Percentiles rank a stretch among this genome's conserved stretches.
Conservation (phyloP, 208 protist species). For the Trypanosoma theileri region DNA sequence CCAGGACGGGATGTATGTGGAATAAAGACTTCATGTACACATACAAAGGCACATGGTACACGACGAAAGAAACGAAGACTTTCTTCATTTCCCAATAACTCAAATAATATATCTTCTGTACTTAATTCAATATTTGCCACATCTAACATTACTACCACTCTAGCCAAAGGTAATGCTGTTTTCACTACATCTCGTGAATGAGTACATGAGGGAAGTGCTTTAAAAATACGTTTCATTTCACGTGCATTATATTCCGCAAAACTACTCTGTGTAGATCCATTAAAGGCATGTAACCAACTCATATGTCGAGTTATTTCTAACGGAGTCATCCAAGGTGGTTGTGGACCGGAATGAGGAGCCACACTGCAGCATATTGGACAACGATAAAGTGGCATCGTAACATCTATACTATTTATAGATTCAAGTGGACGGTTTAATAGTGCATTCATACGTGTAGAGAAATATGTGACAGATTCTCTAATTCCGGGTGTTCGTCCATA, state of each 20-base stretch:
- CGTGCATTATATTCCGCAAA: constrained; percentile 50
- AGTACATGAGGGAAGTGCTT: constrained; percentile 1
- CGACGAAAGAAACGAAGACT: constrained; percentile 34
- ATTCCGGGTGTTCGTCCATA: constrained; percentile 12
- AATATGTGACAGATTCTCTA: constrained; percentile 21
- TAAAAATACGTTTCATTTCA: constrained; percentile 32
- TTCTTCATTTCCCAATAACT: constrained; percentile 37
- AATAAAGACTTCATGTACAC: constrained; percentile 76
- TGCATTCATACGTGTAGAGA: constrained; percentile 24
- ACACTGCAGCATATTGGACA: constrained; percentile 25
- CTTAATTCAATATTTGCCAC: constrained; percentile 74
- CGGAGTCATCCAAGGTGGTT: constrained; percentile 39
- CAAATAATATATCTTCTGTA: constrained; percentile 31
- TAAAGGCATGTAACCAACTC: constrained; percentile 56
- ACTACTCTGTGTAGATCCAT: constrained; percentile 43
- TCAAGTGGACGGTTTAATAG: constrained; percentile 24
- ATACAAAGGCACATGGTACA: constrained; percentile 55
- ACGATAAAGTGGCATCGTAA: constrained; percentile 28
- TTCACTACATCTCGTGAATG: no score
- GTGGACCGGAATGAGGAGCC: neutral
- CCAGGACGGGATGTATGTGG: constrained; percentile 53
- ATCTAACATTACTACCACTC: constrained; percentile 65
- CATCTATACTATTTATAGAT: neutral
- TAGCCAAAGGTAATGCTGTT: neutral
- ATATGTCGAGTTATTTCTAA: constrained; percentile 54